Base-by-base conservation (phyloP, 2,329 filamentous ascomycete genomes). In the Mycocentrospora acerina region DNA sequence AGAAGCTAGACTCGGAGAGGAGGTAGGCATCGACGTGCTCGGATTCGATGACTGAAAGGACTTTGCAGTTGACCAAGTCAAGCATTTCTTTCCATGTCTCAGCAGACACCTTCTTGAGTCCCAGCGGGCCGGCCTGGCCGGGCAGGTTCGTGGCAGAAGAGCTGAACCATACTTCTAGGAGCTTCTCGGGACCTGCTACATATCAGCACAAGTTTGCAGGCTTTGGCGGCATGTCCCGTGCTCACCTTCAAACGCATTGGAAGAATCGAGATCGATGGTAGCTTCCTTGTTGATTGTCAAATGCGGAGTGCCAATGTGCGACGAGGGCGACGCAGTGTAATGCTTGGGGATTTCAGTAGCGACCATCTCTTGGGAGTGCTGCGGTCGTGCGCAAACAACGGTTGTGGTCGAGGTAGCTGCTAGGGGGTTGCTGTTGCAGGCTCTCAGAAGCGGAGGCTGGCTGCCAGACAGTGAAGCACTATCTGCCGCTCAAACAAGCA, bases 1-100 rank as follows among this genome's bases (percentile, higher is more conserved):
- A 98, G 90, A 98, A 95, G 86, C 93, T 97, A 27, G 93, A 97
- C 73, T 98, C 93, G 48, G 93, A 98, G 39, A 98, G 79, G 6
- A 98, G 82, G 66, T 98, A 98, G 51, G 93, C 91, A 64, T 98
- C 93, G 57, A 97, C 86, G 64, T 91, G 85, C 49, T 95, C 90
- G 16, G 91, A 95, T 65, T 91, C 85, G 49, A 98, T 81, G 47
- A 95, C 86, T 4, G 93, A 98, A 39, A 98, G 78, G 38, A 98
- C 90, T 74, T 98, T 93, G 83, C 93, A 98, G 68, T 96, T 95
- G 71, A 98, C 93, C 63, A 96, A 79, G 66, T 98, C 93, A 43
- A 98, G 81, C 93, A 98, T 96, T 42, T 83, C 84, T 69, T 94
- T 94, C 93, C 93, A 98, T 34, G 81, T 83, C 35, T 95, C 87